These are phyloP conservation scores for Apiotrichum montevideense DNA, from an alignment of 1,284 basidiomycete species.

Conservation along the genomic window DNA sequence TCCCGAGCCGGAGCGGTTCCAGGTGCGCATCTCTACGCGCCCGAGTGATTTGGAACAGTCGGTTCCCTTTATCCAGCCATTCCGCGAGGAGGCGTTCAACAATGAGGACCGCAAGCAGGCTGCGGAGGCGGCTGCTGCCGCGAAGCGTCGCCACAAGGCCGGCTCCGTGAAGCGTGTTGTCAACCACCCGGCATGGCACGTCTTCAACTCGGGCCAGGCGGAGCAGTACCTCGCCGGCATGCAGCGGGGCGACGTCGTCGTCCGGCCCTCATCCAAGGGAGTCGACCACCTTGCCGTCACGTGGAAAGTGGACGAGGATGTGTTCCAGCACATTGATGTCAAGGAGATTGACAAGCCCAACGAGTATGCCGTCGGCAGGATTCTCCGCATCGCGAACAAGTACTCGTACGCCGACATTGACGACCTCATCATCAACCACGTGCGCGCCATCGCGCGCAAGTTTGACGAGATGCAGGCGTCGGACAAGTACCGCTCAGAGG, in stretches of 20 bases:
- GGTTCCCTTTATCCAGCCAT: conserved; percentile 35
- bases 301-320: conserved; percentile 96
- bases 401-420: conserved; percentile 92
- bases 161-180: conserved; percentile 76
- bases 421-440: conserved; percentile 94
- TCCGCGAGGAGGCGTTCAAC: conserved; percentile 37
- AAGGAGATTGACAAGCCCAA: conserved; percentile 72
- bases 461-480: conserved; percentile 93
- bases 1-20: conserved; percentile 60
- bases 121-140: conserved; percentile 67
- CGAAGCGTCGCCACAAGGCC: conserved; percentile 74
- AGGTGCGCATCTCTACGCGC: conserved; percentile 71
- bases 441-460: conserved; percentile 87
- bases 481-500: conserved; percentile 89
- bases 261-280: conserved; percentile 93
- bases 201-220: conserved; percentile 85
- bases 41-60: conserved; percentile 57
- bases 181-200: conserved; percentile 98
- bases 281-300: conserved; percentile 91
- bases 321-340: conserved; percentile 98
- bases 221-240: conserved; percentile 84
- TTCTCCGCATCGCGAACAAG: conserved; percentile 67
- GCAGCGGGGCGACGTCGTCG: conserved; percentile 90
- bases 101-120: conserved; percentile 51
- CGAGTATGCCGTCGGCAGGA: conserved; percentile 59